phyloP scores from a whole-genome alignment of 1,284 basidiomycete genomes.

The Ceratorhiza oryzae-sativae region DNA sequence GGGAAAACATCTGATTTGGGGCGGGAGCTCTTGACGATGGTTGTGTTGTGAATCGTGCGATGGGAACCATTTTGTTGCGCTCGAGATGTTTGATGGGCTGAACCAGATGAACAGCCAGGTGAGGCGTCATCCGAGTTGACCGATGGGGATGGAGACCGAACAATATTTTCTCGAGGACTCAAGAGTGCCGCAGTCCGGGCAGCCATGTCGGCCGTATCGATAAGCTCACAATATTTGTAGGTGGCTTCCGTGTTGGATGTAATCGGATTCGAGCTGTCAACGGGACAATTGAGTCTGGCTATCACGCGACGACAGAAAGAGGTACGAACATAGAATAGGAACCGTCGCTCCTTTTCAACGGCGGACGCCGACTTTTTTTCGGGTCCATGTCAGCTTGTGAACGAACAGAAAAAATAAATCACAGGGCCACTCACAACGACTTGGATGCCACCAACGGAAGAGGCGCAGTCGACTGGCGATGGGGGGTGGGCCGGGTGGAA shows the following conservation, averaged over 20 bases:
- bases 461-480: constrained; percentile 18
- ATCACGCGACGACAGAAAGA: background rate
- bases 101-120: background rate
- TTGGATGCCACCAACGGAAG: background rate
- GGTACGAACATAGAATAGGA: constrained; percentile 26
- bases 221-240: constrained; percentile 16
- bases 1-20: constrained; percentile 4
- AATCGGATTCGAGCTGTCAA: constrained; percentile 7
- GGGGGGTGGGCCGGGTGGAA: background rate
- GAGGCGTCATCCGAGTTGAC: background rate
- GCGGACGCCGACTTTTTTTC: background rate
- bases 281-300: background rate
- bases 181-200: background rate
- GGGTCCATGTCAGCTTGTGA: background rate
- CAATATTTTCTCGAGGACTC: background rate
- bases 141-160: background rate
- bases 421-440: constrained; percentile 3
- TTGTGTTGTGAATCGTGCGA: background rate
- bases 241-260: background rate
- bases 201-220: constrained; percentile 8
- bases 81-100: background rate
- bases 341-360: constrained; percentile 4
- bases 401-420: background rate
- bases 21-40: background rate
- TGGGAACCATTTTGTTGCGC: background rate